phyloP scores from a whole-genome alignment of 129 eudicot species.

The Mikania micrantha region DNA sequence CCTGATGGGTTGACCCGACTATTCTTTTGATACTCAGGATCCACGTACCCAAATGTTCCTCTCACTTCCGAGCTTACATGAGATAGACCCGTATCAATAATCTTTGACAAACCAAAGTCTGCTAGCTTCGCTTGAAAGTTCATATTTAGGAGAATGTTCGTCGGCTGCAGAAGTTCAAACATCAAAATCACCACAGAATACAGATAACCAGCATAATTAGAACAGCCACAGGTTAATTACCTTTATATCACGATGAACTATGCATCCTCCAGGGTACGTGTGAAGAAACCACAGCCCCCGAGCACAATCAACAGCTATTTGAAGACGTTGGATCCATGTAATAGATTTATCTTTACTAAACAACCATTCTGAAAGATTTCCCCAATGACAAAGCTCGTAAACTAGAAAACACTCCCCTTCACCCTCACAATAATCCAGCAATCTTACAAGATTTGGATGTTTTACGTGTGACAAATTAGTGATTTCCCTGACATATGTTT shows the following conservation, averaged over 20 bases:
- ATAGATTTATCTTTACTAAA: conserved; percentile 57
- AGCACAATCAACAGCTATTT: conserved; percentile 79
- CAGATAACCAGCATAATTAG: neutral
- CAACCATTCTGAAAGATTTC: conserved; percentile 80
- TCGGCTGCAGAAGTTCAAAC: conserved; percentile 41
- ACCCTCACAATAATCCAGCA: conserved; percentile 68
- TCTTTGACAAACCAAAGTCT: conserved; percentile 75
- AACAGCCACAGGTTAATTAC: conserved; percentile 27
- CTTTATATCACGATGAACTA: conserved; percentile 82
- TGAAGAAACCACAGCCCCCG: conserved; percentile 80
- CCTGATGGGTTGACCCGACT: conserved; percentile 62
- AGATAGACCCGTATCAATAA: conserved; percentile 54
- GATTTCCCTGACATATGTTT: conserved; percentile 66
- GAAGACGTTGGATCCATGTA: conserved; percentile 66
- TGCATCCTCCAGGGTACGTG: conserved; percentile 67
- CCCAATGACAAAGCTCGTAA: conserved; percentile 73
- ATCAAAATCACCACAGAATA: neutral
- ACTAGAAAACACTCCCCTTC: conserved; percentile 70
- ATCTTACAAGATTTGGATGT: conserved; percentile 66
- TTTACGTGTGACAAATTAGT: conserved; percentile 61
- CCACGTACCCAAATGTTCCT: conserved; percentile 86
- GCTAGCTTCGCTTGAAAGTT: conserved; percentile 75
- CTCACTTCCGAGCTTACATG: conserved; percentile 83
- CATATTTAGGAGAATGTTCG: conserved; percentile 59
- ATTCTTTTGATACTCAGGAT: conserved; percentile 77